Conservation (phyloP, 768 basidiomycete genomes). For the Serendipita sp. region DNA sequence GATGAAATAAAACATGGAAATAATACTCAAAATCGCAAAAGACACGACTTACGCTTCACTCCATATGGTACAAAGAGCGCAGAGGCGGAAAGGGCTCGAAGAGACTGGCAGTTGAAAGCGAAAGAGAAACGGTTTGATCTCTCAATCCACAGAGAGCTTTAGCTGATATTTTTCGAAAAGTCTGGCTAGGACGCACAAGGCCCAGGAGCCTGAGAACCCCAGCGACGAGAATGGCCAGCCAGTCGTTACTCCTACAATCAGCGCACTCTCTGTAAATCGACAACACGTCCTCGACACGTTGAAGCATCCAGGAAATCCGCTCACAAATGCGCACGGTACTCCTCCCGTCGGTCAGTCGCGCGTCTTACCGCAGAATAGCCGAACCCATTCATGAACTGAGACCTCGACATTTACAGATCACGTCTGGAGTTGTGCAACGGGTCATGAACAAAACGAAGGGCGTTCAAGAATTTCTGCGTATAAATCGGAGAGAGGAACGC, state of each 20-base stretch:
- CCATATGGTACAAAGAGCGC: neutral
- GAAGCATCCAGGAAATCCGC: constrained; percentile 51
- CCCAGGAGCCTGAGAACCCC: neutral
- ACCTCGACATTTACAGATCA: constrained; percentile 27
- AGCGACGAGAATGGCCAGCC: neutral
- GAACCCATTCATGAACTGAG: neutral
- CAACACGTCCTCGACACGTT: constrained; percentile 47
- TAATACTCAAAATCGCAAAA: neutral
- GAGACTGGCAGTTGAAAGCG: neutral
- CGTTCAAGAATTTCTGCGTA: constrained; percentile 23
- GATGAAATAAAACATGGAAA: neutral
- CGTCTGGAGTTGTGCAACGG: constrained; percentile 46
- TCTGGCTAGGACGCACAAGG: constrained; percentile 18
- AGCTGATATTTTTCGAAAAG: constrained; percentile 14
- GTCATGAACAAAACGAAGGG: constrained; percentile 49
- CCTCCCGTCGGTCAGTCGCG: constrained; percentile 39
- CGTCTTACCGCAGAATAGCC: neutral
- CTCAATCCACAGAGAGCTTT: constrained; percentile 11
- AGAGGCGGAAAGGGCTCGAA: neutral
- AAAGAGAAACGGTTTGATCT: constrained; percentile 7
- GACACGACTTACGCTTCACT: neutral
- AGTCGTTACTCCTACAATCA: neutral
- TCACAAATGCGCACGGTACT: constrained; percentile 53
- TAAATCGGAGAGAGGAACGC: constrained; percentile 29
- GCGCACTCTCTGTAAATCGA: constrained; percentile 22